A percentile compares a stretch with the other conserved stretches of the same genome.
Evolutionary conservation across 2,329 filamentous ascomycete species (phyloP).

Genomic region (Fusarium stilboides): DNA sequence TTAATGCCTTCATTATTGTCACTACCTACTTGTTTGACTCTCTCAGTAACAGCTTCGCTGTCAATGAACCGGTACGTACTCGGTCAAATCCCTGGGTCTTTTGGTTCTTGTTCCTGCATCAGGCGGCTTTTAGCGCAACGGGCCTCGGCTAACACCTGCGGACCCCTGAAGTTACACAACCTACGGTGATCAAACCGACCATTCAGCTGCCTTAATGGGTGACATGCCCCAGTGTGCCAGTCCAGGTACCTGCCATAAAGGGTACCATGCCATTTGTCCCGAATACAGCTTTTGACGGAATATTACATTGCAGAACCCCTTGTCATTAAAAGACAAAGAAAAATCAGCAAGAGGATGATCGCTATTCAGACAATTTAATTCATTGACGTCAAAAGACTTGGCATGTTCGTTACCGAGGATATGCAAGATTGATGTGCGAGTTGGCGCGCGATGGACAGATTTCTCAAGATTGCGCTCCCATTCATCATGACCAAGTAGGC

Average conservation of each 20-base stretch:
- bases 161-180: conserved; percentile 25
- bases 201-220: conserved; percentile 22
- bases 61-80: not conserved
- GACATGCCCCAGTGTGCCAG: conserved; percentile 18
- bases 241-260: conserved; percentile 34
- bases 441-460: conserved; percentile 7
- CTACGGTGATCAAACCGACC: conserved; percentile 7
- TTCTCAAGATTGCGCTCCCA: conserved; percentile 31
- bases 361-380: conserved; percentile 9
- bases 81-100: not conserved
- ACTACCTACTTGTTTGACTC: not conserved
- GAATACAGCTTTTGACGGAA: too few relatives aligned
- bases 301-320: too few relatives aligned
- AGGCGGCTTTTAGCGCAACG: conserved; percentile 41
- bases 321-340: not conserved
- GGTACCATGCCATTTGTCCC: conserved; percentile 10
- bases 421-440: conserved; percentile 7
- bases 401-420: not conserved
- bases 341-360: conserved; percentile 3
- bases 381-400: conserved; percentile 24
- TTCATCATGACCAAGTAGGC: conserved; percentile 19
- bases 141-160: conserved; percentile 39
- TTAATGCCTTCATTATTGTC: not conserved
- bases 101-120: conserved; percentile 48
- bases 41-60: not conserved